Conservation (phyloP, 2,329 filamentous ascomycete genomes). For the Aotearoamyces nothofagi region DNA sequence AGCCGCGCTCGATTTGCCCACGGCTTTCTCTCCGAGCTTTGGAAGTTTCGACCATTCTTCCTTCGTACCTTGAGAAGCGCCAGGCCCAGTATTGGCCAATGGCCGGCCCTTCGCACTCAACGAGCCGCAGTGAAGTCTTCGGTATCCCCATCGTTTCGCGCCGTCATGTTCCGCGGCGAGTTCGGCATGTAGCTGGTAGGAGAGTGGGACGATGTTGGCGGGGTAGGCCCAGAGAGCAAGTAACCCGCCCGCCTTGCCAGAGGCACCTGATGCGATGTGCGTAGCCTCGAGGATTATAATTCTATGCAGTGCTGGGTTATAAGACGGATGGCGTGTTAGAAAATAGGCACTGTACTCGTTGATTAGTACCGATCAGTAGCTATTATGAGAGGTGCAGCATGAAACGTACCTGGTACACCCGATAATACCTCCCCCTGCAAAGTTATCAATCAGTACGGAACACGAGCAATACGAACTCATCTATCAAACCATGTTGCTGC, state of each 20-base stretch:
- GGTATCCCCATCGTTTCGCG: constrained; percentile 70
- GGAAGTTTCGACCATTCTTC: constrained; percentile 45
- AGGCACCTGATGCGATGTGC: constrained; percentile 76
- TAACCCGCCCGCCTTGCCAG: constrained; percentile 85
- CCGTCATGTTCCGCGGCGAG: constrained; percentile 76
- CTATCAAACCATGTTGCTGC: too few species aligned
- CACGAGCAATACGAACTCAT: too few species aligned
- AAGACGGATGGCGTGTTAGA: constrained; percentile 73
- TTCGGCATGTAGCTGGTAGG: constrained; percentile 69
- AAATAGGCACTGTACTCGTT: too few species aligned
- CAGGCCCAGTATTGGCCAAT: constrained; percentile 4
- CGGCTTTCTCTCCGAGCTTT: constrained; percentile 37
- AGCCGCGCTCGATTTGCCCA: constrained; percentile 33
- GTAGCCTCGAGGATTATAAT: constrained; percentile 82
- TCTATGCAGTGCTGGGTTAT: constrained; percentile 56
- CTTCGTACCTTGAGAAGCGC: constrained; percentile 7
- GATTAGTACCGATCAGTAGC: too few species aligned
- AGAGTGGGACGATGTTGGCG: constrained; percentile 65
- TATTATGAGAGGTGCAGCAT: too few species aligned
- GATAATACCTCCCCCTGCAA: constrained; percentile 63
- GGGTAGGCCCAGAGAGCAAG: constrained; percentile 90
- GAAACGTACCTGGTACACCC: constrained; percentile 77
- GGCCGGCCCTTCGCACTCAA: constrained; percentile 13
- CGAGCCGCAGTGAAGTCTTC: constrained; percentile 56
- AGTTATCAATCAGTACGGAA: too few species aligned